Evolutionary conservation across 306 rosid species (phyloP), one percentile per base, ranked within the genome.

Genomic region (Gynostemma pentaphyllum): DNA sequence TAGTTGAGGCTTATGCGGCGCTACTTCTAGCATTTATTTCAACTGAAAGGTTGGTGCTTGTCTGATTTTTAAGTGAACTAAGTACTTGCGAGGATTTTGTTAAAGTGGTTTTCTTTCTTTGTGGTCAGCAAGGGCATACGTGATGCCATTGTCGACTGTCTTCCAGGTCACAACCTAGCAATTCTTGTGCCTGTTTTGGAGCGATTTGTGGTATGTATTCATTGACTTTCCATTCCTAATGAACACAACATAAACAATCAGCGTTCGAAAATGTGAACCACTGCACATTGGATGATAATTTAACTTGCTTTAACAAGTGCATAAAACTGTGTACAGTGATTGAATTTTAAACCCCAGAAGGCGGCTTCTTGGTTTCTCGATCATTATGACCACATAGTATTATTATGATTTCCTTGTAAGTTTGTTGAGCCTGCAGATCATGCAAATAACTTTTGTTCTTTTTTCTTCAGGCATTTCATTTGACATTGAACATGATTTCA

Each of bases 101-200:
- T 62, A 61, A 57, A 45, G 28, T 32, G 66, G 8, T 60, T 28
- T 49, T 46, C 36, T 27, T 36, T 63, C 69, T 51, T 67, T 27
- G 16, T 61, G 12, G 61, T 30, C 80, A 82, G 87, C 36, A 72
- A 76, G 76, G 62, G 68, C 16, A 70, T 76, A 51, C 82, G 87
- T 0, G 69, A 71, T 2, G 74, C 80, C 7, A 82, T 82, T n/a
- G 77, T 79, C 2, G 80, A 68, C 68, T 73, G 74, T 76, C 87
- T 82, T 16, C 87, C 87, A 18, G 75, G 74, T 23, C 82, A 66
- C 84, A 94, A 75, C 74, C 80, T 94, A 67, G 61, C 87, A 9
- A 68, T 73, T 66, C 94, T 92, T 37, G 99, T 94, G 27, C 99
- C 99, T 18, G 99, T 94, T 51, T 57, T 94, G 83, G 99, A 94